These are phyloP conservation scores for Perkinsus olseni DNA, from an alignment of 169 alveolate genomes.

Conservation along the genomic window DNA sequence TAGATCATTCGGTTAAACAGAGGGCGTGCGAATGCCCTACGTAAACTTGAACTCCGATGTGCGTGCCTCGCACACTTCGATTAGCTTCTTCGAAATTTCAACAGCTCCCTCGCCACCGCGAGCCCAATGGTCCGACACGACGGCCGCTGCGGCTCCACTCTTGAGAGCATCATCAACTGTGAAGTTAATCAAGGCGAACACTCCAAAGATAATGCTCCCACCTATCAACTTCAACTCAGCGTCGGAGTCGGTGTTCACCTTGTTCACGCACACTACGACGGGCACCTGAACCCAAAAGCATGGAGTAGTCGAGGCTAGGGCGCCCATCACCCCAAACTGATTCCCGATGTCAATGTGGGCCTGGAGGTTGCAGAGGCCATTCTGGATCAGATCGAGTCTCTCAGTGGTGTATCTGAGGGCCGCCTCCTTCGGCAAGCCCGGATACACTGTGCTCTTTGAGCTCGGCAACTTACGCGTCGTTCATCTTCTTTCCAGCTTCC, in stretches of 20 bases:
- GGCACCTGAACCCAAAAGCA: not conserved
- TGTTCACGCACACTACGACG: not conserved
- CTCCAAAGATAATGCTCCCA: too few relatives aligned
- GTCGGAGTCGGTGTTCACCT: not conserved
- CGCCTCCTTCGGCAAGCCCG: not conserved
- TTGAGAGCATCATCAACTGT: not conserved
- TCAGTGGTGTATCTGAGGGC: not conserved
- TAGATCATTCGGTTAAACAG: not conserved
- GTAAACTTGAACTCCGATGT: not conserved
- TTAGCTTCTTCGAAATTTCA: not conserved
- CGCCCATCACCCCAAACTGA: not conserved
- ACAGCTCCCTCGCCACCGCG: slow-evolving; percentile 3
- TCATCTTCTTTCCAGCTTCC: not conserved
- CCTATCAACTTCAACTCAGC: not conserved
- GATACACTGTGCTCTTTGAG: not conserved
- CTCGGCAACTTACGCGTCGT: not conserved
- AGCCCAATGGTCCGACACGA: slow-evolving; percentile 1
- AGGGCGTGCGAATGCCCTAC: not conserved
- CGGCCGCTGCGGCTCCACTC: not conserved
- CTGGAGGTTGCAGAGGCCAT: not conserved
- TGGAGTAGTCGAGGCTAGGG: not conserved
- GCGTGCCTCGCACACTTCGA: not conserved
- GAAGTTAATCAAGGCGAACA: too few relatives aligned
- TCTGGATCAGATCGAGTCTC: not conserved
- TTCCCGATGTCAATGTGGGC: not conserved